These are phyloP conservation scores for Tulasnella sp. DNA, from an alignment of 768 basidiomycete species.

Conservation along the genomic window DNA sequence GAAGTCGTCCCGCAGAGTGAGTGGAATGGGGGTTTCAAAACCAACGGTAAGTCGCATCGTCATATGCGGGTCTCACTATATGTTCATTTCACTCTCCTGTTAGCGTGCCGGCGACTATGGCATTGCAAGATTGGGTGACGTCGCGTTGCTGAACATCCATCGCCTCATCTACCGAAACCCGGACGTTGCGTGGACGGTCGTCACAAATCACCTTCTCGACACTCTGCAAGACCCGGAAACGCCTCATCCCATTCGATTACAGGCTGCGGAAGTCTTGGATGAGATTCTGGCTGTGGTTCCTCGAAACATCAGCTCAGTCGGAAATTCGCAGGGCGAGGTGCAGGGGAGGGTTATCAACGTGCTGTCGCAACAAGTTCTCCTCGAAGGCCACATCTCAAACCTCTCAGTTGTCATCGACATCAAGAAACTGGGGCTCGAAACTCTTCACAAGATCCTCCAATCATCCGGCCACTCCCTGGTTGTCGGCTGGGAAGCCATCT, in stretches of 20 bases:
- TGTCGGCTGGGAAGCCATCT: slow-evolving; percentile 88
- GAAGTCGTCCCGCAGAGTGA: slow-evolving; percentile 55
- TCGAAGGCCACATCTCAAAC: slow-evolving; percentile 32
- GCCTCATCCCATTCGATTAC: slow-evolving; percentile 64
- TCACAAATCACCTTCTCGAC: slow-evolving; percentile 67
- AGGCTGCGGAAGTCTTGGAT: slow-evolving; percentile 79
- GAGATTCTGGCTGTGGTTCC: slow-evolving; percentile 73
- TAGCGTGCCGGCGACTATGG: slow-evolving; percentile 90
- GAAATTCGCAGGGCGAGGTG: slow-evolving; percentile 53
- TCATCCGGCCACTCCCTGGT: slow-evolving; percentile 84
- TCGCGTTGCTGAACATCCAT: slow-evolving; percentile 73
- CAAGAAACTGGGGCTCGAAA: slow-evolving; percentile 78
- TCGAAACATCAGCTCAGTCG: slow-evolving; percentile 46
- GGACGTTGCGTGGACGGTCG: slow-evolving; percentile 73
- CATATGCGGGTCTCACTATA: background rate
- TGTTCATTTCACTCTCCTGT: slow-evolving; percentile 3
- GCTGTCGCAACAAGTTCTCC: slow-evolving; percentile 59
- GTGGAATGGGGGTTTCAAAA: slow-evolving; percentile 77
- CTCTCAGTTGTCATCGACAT: slow-evolving; percentile 54
- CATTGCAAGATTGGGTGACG: slow-evolving; percentile 72
- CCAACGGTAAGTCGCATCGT: slow-evolving; percentile 45
- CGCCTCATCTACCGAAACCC: slow-evolving; percentile 76
- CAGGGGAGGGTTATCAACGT: slow-evolving; percentile 81
- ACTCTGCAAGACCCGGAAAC: slow-evolving; percentile 59
- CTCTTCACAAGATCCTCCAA: slow-evolving; percentile 81